Evolutionary conservation across 1,284 basidiomycete genomes (phyloP).

Genomic region (Irpex lacteus): DNA sequence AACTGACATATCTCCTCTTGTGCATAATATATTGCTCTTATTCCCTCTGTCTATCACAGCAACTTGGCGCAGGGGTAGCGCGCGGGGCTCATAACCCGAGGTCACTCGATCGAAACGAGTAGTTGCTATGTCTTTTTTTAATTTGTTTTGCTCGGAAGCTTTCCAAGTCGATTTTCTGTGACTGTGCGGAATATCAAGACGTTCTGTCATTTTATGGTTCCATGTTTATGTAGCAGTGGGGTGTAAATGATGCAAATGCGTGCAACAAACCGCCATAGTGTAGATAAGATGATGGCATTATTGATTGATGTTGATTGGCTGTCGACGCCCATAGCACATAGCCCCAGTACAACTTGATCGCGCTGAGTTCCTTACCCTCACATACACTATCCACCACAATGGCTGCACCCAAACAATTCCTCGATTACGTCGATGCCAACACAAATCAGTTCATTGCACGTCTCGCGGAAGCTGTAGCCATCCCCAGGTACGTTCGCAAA

Average conservation of each 20-base stretch:
- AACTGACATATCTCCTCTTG: no score
- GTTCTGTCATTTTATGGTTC: background rate
- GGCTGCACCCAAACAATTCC: constrained; percentile 45
- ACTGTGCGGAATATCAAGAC: background rate
- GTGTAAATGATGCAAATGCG: no score
- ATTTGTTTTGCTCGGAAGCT: background rate
- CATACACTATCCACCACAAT: constrained; percentile 18
- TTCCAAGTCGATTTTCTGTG: no score
- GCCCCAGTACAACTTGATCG: no score
- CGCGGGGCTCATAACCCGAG: constrained; percentile 14
- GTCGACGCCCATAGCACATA: no score
- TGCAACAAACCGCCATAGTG: no score
- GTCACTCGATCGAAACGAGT: constrained; percentile 13
- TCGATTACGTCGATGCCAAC: constrained; percentile 69
- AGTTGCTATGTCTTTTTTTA: constrained; percentile 5
- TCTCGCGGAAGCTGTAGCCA: constrained; percentile 82
- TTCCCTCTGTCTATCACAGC: background rate
- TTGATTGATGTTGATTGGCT: no score
- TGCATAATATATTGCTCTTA: no score
- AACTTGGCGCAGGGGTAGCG: constrained; percentile 14
- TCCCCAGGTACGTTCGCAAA: constrained; percentile 66
- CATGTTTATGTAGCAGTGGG: no score
- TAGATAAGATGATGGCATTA: no score
- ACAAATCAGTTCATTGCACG: constrained; percentile 74
- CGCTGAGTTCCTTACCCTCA: background rate